phyloP scores from a whole-genome alignment of 2,329 filamentous ascomycete genomes.

The Fusarium clavum region DNA sequence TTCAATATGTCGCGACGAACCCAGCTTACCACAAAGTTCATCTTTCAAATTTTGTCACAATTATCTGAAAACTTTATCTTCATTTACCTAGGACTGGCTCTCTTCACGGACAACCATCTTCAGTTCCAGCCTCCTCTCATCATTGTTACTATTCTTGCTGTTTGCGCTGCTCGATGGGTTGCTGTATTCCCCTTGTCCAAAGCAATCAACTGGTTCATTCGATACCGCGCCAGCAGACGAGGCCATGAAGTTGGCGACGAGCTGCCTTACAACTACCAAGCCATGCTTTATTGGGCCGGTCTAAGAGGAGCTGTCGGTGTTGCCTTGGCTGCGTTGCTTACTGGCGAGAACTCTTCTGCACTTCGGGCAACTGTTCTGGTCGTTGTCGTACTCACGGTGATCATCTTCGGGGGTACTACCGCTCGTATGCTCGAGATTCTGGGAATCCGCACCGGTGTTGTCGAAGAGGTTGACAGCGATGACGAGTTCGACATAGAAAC shows the following conservation, averaged over 20 bases:
- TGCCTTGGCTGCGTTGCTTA: slow-evolving; percentile 88
- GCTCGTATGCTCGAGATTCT: slow-evolving; percentile 98
- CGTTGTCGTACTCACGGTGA: slow-evolving; percentile 96
- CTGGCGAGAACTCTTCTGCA: slow-evolving; percentile 82
- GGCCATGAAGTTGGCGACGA: slow-evolving; percentile 84
- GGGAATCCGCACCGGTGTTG: slow-evolving; percentile 94
- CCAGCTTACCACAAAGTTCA: slow-evolving; percentile 96
- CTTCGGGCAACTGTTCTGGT: slow-evolving; percentile 96
- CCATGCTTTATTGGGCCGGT: slow-evolving; percentile 99
- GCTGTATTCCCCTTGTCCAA: slow-evolving; percentile 93
- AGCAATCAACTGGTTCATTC: slow-evolving; percentile 91
- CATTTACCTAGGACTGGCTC: slow-evolving; percentile 93
- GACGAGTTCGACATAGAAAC: slow-evolving; percentile 98
- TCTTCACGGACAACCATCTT: slow-evolving; percentile 90
- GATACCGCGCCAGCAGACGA: slow-evolving; percentile 82
- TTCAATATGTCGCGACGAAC: slow-evolving; percentile 99
- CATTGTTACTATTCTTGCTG: slow-evolving; percentile 89
- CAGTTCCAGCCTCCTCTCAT: slow-evolving; percentile 96
- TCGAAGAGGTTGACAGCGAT: slow-evolving; percentile 96
- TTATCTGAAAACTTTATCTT: slow-evolving; percentile 99
- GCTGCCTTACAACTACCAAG: slow-evolving; percentile 93
- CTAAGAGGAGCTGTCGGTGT: slow-evolving; percentile 95
- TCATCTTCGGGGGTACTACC: slow-evolving; percentile 98
- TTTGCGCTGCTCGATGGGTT: slow-evolving; percentile 91
- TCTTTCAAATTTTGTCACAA: slow-evolving; percentile 95